phyloP scores from a whole-genome alignment of 139 green algal genomes.

The Chlamydomonas sp. region DNA sequence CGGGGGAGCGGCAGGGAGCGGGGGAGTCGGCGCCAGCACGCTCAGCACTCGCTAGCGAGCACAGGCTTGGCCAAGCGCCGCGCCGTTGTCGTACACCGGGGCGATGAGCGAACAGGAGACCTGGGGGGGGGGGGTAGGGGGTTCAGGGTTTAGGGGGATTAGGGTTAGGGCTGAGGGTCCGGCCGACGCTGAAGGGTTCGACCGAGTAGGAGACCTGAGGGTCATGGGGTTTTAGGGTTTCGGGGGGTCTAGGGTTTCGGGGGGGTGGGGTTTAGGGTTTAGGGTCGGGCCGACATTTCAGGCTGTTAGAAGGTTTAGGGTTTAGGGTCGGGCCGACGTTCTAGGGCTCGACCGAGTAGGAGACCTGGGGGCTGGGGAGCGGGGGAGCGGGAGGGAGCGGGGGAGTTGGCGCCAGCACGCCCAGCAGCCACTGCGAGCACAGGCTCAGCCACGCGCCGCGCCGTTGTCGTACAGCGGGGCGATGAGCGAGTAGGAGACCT shows the following conservation, averaged over 20 bases:
- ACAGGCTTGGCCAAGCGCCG: constrained; percentile 30
- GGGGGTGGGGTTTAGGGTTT: not conserved
- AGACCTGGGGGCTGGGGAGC: not conserved
- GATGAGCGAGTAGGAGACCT: constrained; percentile 15
- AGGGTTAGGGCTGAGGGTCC: constrained; percentile 1
- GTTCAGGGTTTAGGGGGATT: too few relatives aligned
- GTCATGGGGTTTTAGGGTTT: too few relatives aligned
- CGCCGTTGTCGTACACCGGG: constrained; percentile 21
- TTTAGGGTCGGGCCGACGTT: not conserved
- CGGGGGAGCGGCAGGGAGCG: not conserved
- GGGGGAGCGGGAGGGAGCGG: not conserved
- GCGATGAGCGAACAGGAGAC: constrained; percentile 16
- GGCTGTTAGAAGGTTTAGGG: not conserved
- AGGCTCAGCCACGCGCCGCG: constrained; percentile 26
- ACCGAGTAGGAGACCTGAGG: too few relatives aligned
- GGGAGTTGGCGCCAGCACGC: not conserved
- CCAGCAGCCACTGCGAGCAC: too few relatives aligned
- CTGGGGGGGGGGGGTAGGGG: not conserved
- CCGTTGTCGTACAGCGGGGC: constrained; percentile 25
- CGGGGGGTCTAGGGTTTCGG: too few relatives aligned
- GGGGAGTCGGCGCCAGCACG: not conserved
- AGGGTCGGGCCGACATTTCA: not conserved
- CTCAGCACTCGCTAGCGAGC: too few relatives aligned
- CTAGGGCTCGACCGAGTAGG: too few relatives aligned
- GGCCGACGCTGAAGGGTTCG: not conserved